Conservation (phyloP, 2,329 filamentous ascomycete genomes). For the Pseudonectria foliicola region DNA sequence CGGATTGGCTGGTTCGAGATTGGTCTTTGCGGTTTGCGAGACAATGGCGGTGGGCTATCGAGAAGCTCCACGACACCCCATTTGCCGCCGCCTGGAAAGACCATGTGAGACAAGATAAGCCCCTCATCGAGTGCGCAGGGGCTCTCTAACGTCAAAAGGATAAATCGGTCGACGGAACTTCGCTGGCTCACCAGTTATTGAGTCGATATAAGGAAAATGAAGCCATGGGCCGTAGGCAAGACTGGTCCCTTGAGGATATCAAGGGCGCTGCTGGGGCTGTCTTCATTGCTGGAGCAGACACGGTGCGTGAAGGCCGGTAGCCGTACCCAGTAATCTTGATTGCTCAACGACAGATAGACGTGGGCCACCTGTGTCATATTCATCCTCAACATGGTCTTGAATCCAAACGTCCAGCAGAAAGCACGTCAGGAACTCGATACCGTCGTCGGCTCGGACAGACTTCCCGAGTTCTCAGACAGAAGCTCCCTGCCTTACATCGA, state of each 20-base stretch:
- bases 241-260: slow-evolving; percentile 35
- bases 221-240: slow-evolving; percentile 6
- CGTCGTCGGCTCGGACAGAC: slow-evolving; percentile 32
- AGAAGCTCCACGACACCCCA: slow-evolving; percentile 26
- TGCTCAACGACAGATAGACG: slow-evolving; percentile 14
- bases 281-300: slow-evolving; percentile 42
- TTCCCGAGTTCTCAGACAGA: slow-evolving; percentile 40
- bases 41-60: slow-evolving; percentile 28
- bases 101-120: slow-evolving; percentile 15
- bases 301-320: slow-evolving; percentile 17
- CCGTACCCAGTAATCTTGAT: slow-evolving; percentile 14
- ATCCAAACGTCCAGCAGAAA: slow-evolving; percentile 38
- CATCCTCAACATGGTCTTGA: slow-evolving; percentile 35
- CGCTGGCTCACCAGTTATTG: slow-evolving; percentile 21
- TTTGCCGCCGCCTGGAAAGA: slow-evolving; percentile 22
- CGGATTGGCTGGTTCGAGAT: slow-evolving; percentile 23
- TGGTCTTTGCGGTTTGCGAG: slow-evolving; percentile 26
- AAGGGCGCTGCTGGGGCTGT: slow-evolving; percentile 43
- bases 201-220: slow-evolving; percentile 11
- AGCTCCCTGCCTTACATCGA: slow-evolving; percentile 36
- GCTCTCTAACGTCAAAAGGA: slow-evolving; percentile 4
- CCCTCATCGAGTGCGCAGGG: too few species aligned
- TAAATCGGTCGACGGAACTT: slow-evolving; percentile 10
- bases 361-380: slow-evolving; percentile 29
- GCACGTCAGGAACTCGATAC: slow-evolving; percentile 39